phyloP scores from a whole-genome alignment of 129 eudicot species.

The Apium graveolens region DNA sequence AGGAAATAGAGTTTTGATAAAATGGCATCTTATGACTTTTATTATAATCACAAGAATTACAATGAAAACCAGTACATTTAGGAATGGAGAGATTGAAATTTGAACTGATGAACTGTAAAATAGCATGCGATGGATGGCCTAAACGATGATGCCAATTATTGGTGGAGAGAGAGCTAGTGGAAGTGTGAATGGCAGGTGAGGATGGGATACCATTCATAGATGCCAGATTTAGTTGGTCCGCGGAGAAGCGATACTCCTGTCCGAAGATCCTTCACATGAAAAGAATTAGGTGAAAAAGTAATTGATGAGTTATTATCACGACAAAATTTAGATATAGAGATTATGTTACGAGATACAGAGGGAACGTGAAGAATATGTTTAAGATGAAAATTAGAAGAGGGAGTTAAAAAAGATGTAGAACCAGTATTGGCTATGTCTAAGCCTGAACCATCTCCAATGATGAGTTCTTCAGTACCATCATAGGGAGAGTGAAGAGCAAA shows the following conservation, averaged over 20 bases:
- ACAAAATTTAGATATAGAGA: constrained; percentile 11
- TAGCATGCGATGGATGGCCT: constrained; percentile 10
- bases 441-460: background rate
- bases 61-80: background rate
- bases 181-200: background rate
- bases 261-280: constrained; percentile 7
- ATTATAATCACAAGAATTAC: background rate
- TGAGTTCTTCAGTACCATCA: no score
- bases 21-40: constrained; percentile 10
- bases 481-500: no score
- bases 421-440: no score
- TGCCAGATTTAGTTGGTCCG: constrained; percentile 2
- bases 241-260: background rate
- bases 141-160: constrained; percentile 6
- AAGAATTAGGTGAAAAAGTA: constrained; percentile 7
- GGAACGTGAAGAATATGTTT: constrained; percentile 9
- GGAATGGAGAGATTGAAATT: background rate
- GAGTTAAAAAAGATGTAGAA: no score
- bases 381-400: no score
- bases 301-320: background rate
- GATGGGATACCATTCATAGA: background rate
- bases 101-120: background rate
- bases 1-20: background rate
- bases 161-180: background rate
- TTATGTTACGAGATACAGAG: background rate